A percentile compares a stretch with the other conserved stretches of the same genome.
Conservation (phyloP, 306 rosid genomes). For the Vicia sativa region DNA sequence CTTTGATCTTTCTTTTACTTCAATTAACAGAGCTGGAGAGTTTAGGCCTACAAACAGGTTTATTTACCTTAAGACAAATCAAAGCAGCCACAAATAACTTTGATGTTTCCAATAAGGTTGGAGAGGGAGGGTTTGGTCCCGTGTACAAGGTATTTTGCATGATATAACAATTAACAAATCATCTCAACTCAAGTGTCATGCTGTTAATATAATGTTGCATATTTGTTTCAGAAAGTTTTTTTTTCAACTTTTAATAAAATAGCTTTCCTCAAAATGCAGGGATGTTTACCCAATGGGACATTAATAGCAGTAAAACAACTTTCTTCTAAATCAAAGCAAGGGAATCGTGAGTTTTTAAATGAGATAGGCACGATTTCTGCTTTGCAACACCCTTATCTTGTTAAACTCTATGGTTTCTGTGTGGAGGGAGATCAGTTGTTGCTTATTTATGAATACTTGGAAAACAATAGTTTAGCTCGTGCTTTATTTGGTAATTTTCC, state of each 20-base stretch:
- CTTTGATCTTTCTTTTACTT: conserved; percentile 3
- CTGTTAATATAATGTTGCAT: background rate
- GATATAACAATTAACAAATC: background rate
- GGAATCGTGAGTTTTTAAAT: conserved; percentile 69
- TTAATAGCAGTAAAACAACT: conserved; percentile 68
- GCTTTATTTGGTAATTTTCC: conserved; percentile 50
- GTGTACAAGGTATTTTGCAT: conserved; percentile 58
- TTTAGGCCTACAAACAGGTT: conserved; percentile 41
- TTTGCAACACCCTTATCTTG: conserved; percentile 52
- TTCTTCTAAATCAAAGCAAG: conserved; percentile 74
- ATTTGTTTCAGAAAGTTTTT: background rate
- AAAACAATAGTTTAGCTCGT: conserved; percentile 55
- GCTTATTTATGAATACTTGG: conserved; percentile 57
- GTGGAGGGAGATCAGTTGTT: conserved; percentile 51
- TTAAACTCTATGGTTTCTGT: conserved; percentile 41
- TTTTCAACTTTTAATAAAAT: background rate
- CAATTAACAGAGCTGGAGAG: conserved; percentile 46
- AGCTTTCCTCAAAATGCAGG: conserved; percentile 28
- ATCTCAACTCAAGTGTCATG: background rate
- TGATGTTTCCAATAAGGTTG: conserved; percentile 55
- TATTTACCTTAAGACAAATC: conserved; percentile 54
- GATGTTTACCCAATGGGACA: conserved; percentile 51
- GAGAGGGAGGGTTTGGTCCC: conserved; percentile 77
- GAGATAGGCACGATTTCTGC: conserved; percentile 81
- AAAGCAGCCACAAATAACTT: conserved; percentile 65